Conservation (phyloP, 2,329 filamentous ascomycete genomes). For the Cadophora sp. region DNA sequence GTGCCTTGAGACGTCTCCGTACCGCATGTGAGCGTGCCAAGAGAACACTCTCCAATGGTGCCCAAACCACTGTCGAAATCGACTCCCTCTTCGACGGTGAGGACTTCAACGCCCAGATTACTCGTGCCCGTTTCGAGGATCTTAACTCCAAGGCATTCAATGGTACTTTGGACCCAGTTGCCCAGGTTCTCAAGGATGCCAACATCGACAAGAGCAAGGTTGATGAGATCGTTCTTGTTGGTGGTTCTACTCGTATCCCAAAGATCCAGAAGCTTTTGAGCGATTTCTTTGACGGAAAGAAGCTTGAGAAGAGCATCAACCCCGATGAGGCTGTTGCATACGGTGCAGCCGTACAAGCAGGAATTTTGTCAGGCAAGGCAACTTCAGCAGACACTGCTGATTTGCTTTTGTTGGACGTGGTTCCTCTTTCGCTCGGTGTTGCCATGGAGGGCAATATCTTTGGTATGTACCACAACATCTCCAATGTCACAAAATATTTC, state of each 20-base stretch:
- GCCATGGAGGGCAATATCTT: constrained; percentile 99
- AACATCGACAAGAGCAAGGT: constrained; percentile 86
- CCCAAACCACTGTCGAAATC: constrained; percentile 97
- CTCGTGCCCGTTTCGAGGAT: constrained; percentile 98
- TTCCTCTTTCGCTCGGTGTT: constrained; percentile 95
- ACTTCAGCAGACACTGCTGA: constrained; percentile 93
- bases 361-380: constrained; percentile 98
- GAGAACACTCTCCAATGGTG: constrained; percentile 96
- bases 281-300: constrained; percentile 99
- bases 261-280: constrained; percentile 98
- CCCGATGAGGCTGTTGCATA: constrained; percentile 99
- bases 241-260: constrained; percentile 98
- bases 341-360: constrained; percentile 97
- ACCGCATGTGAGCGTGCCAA: constrained; percentile 99
- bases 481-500: too few relatives aligned
- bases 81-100: constrained; percentile 98
- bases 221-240: constrained; percentile 98
- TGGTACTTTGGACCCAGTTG: constrained; percentile 92
- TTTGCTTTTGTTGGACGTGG: constrained; percentile 94
- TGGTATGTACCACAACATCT: too few relatives aligned
- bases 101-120: constrained; percentile 97
- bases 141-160: constrained; percentile 95
- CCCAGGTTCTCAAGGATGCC: constrained; percentile 95
- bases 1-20: constrained; percentile 93
- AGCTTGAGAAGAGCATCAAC: constrained; percentile 99